Evolutionary conservation across 495 filamentous ascomycete genomes (phyloP), one percentile per base, ranked within the genome.

Genomic region (Podospora australis): DNA sequence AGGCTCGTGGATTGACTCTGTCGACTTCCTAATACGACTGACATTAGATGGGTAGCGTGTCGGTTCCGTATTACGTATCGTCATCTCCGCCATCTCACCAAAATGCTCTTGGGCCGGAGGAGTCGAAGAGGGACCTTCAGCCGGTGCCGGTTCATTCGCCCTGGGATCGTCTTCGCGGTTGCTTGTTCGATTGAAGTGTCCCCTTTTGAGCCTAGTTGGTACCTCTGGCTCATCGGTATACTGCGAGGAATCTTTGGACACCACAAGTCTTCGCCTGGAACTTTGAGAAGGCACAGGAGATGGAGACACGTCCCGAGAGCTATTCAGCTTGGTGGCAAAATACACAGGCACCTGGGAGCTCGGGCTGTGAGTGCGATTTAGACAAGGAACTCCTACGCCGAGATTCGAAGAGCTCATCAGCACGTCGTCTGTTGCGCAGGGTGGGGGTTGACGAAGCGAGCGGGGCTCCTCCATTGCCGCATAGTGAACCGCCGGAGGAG

Each of bases 231-330:
- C 43, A 20, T 53, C 23, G 1, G 29, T n/a, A 23, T 50, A 44
- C 19, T 25, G 34, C 28, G 43, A 49, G 2, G 52, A 50, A 38
- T 47, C 48, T n/a, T 20, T 48, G 13, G 53, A 51, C 7, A 56
- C 32, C 10, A 56, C 30, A 13, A 56, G 39, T 26, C 53, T 48
- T 17, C 40, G 22, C n/a, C 40, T 24, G n/a, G 40, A 11, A 6
- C 14, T 26, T 24, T 21, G n/a, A 6, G 40, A 17, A 36, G 32
- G 19, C n/a, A 17, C 32, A 8, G 32, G 40, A 13, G 40, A 43
- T 28, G 40, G 23, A 5, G 34, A 36, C 17, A 16, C 34, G 13
- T n/a, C 34, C 17, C 34, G 34, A n/a, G n/a, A n/a, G n/a, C 4
- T 36, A n/a, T 36, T 23, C 20, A 13, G 21, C 40, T 43, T 7